Conservation (phyloP, 306 rosid genomes). For the Castanea crenata region DNA sequence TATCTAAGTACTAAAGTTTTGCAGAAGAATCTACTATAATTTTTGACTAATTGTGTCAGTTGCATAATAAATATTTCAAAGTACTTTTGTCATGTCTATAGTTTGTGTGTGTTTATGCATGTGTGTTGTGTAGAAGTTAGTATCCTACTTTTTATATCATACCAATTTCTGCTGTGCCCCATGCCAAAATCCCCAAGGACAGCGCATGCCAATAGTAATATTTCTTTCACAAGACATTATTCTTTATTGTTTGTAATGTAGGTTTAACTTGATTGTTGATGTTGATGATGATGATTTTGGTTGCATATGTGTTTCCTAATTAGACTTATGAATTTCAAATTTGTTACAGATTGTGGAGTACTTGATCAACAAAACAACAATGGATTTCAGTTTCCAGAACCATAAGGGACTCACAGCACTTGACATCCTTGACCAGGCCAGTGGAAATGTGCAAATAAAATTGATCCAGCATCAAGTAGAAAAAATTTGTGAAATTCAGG, state of each 20-base stretch:
- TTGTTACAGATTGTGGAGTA: conserved; percentile 58
- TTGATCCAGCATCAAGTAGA: conserved; percentile 23
- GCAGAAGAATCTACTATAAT: not conserved
- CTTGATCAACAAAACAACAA: conserved; percentile 50
- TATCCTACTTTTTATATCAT: no score
- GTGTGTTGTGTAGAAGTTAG: no score
- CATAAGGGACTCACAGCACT: conserved; percentile 48
- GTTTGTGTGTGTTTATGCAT: no score
- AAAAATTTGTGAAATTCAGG: conserved; percentile 5
- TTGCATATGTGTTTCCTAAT: not conserved
- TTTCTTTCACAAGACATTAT: not conserved
- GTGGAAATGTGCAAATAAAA: conserved; percentile 27
- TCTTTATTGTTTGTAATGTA: not conserved
- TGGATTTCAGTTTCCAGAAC: conserved; percentile 51
- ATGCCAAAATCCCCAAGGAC: not conserved
- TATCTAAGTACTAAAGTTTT: not conserved
- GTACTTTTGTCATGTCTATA: no score
- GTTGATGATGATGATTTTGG: not conserved
- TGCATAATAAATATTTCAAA: no score
- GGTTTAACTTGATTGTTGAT: not conserved
- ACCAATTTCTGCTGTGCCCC: no score
- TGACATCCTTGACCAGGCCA: conserved; percentile 48
- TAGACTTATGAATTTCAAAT: not conserved
- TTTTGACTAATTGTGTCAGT: no score
- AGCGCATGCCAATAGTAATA: not conserved